Conservation (phyloP, 192 early-diverging fungal genomes). For the Chytriomyces sp. region DNA sequence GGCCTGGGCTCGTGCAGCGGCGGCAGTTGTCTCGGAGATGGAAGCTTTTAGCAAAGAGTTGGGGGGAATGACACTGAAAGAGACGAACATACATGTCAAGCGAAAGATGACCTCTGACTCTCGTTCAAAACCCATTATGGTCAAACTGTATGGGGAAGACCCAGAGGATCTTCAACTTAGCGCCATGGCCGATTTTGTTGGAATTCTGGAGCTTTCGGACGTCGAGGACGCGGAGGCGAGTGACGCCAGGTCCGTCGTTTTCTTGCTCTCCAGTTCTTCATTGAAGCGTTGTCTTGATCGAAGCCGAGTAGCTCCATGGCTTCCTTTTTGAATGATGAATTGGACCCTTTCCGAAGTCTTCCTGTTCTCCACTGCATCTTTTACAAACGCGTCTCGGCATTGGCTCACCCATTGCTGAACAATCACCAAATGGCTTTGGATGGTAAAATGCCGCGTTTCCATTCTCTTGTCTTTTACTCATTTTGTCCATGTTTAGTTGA, state of each 20-base stretch:
- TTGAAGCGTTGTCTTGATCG: not conserved
- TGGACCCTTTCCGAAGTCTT: conserved; percentile 6
- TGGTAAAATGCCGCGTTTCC: not conserved
- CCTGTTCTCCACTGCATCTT: conserved; percentile 11
- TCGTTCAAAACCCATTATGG: not conserved
- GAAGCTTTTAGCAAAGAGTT: not conserved
- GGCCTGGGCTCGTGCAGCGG: not conserved
- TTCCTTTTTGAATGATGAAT: not conserved
- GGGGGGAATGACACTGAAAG: not conserved
- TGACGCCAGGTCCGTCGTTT: not conserved
- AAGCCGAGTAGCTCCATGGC: not conserved
- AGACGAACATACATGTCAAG: conserved; percentile 12
- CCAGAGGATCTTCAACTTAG: conserved; percentile 21
- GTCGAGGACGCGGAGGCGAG: not conserved
- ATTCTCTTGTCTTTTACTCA: not conserved
- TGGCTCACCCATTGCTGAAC: conserved; percentile 8
- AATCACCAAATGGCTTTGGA: not conserved
- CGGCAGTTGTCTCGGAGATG: not conserved
- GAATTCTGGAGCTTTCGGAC: conserved; percentile 10
- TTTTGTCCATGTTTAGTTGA: not conserved
- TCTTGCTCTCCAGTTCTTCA: not conserved
- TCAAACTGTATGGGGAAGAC: conserved; percentile 28
- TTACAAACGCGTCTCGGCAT: conserved; percentile 1
- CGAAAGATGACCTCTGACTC: not conserved
- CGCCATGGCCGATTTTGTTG: conserved; percentile 24